Conservation (phyloP, 805 yeast genomes). For the Lipomyces lipofer region DNA sequence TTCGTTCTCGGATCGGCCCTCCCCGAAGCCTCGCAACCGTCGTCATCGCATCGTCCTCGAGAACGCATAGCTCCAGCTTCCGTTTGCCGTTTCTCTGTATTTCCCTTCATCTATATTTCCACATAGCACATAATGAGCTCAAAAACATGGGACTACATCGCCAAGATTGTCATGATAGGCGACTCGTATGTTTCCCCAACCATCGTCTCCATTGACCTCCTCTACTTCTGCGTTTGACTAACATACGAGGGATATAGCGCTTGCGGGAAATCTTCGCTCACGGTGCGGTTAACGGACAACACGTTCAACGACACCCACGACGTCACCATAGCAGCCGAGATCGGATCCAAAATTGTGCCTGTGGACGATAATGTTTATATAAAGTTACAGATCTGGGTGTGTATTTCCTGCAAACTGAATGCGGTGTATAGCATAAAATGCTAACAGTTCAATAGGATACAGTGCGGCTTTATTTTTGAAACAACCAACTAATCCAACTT, state of each 20-base stretch:
- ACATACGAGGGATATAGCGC: conserved; percentile 32
- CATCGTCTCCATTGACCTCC: background rate
- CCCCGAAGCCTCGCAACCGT: too few relatives aligned
- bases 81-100: too few relatives aligned
- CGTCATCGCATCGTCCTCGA: too few relatives aligned
- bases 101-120: too few relatives aligned
- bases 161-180: conserved; percentile 42
- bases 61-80: too few relatives aligned
- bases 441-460: conserved; percentile 27
- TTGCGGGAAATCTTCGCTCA: conserved; percentile 42
- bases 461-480: conserved; percentile 2
- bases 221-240: background rate
- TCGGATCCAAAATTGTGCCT: conserved; percentile 40
- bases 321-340: conserved; percentile 43
- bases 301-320: conserved; percentile 41
- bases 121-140: too few relatives aligned
- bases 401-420: background rate
- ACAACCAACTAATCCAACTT: too few relatives aligned
- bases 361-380: conserved; percentile 38
- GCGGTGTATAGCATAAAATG: background rate
- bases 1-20: too few relatives aligned
- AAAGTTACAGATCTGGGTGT: conserved; percentile 42
- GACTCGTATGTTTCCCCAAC: conserved; percentile 37
- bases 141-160: conserved; percentile 40
- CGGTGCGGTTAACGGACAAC: conserved; percentile 41